Base-by-base conservation (phyloP, 192 early-diverging fungal species). In the Podila verticillata region DNA sequence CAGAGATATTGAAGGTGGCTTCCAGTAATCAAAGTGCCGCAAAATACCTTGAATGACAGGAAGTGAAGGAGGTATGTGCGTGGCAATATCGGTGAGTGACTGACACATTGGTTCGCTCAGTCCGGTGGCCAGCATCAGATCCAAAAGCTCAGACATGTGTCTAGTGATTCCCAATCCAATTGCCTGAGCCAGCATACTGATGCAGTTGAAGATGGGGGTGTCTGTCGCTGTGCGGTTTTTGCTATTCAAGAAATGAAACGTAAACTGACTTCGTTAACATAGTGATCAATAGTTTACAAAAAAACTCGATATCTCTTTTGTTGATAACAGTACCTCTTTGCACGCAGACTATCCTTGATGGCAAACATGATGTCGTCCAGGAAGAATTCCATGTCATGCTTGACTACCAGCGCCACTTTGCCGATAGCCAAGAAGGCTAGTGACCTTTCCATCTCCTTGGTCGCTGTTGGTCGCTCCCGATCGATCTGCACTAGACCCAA, bases 121-220 rank as follows among this genome's bases (percentile, higher is more conserved):
- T 20, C 97, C 97, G 29, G 91, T 87, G 15, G 90, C 86, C 59
- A 99, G 95, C 93, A 99, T 97, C 48, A 95, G 84, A 61, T 97
- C 95, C 65, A 99, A 72, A 7, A 98, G 80, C 36, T 93, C 94
- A 48, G 92, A 88, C 84, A 99, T 87, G 70, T 96, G 88, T 68
- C 90, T 91, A 0, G 90, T 93, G 60, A 98, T 70, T 7, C 92
- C 91, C 30, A 91, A 94, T 12, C 96, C 94, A 47, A 99, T 92
- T 39, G 97, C 95, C 12, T 85, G 81, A 0, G 96, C 96, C 49
- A 99, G 85, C 89, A 93, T 95, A 35, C 92, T 92, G 49, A 98
- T 92, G 65, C 96, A 96, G 68, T 90, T 87, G 65, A 96, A 95
- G 12, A 94, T 87, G 1, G 91, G 84, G 7, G 71, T 79, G 61